These are phyloP conservation scores for Eucalyptus albens DNA, from an alignment of 345 rosid genomes.

Conservation along the genomic window DNA sequence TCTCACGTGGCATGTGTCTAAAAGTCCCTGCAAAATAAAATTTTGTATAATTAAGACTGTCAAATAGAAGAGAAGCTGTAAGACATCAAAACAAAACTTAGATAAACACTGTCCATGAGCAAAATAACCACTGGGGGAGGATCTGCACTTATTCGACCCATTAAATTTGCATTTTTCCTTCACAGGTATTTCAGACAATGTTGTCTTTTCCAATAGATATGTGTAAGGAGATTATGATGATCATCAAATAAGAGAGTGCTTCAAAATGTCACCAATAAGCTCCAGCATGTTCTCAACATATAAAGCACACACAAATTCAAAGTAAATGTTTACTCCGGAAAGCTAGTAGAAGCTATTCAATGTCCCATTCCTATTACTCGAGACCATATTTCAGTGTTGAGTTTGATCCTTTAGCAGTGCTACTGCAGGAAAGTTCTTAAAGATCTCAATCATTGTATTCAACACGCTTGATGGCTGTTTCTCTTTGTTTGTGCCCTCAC, in stretches of 20 bases:
- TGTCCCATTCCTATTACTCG: neutral
- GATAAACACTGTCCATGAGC: neutral
- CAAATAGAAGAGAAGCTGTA: neutral
- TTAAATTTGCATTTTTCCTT: neutral
- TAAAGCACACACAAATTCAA: neutral
- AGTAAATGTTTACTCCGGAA: neutral
- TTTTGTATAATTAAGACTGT: neutral
- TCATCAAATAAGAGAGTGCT: neutral
- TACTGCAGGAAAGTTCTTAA: neutral
- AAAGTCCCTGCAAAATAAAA: neutral
- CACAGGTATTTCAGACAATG: neutral
- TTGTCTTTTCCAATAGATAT: neutral
- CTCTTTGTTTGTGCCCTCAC: neutral
- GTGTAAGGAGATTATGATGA: neutral
- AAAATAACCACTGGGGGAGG: neutral
- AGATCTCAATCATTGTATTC: neutral
- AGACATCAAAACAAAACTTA: neutral
- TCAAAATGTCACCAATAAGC: neutral
- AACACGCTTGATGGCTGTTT: neutral
- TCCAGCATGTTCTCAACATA: neutral
- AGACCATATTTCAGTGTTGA: neutral
- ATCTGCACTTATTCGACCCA: neutral
- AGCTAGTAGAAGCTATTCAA: neutral
- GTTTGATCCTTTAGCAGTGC: neutral
- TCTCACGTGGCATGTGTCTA: neutral